These are phyloP conservation scores for Atractiella rhizophila DNA, from an alignment of 768 basidiomycete species.

Conservation along the genomic window DNA sequence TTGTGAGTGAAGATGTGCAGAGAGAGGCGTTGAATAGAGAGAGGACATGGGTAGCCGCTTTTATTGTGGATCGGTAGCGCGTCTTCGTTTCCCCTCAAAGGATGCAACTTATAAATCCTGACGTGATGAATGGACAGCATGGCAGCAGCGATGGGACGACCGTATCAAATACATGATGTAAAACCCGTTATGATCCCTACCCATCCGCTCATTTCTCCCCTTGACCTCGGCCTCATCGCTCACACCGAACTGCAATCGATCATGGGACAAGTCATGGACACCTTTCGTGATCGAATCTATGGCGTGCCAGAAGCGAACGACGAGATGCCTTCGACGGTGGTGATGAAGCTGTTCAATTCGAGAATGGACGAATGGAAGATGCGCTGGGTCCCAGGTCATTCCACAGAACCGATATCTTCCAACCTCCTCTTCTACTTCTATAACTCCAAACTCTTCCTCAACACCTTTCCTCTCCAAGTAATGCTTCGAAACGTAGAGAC, in stretches of 20 bases:
- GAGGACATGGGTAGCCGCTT: conserved; percentile 50
- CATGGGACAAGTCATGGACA: conserved; percentile 11
- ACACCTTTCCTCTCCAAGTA: conserved; percentile 10
- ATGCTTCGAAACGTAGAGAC: conserved; percentile 6
- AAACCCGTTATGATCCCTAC: conserved; percentile 7
- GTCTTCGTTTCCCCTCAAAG: not conserved
- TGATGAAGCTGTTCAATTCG: conserved; percentile 13
- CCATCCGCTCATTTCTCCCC: not conserved
- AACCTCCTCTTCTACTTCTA: conserved; percentile 10
- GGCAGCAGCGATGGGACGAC: conserved; percentile 9
- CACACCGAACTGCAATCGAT: conserved; percentile 9
- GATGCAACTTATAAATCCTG: not conserved
- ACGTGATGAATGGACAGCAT: not conserved
- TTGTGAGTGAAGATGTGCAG: conserved; percentile 38
- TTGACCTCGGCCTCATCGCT: conserved; percentile 6
- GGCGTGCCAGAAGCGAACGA: conserved; percentile 7
- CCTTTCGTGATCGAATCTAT: conserved; percentile 9
- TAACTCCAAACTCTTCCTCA: conserved; percentile 9
- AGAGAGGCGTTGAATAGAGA: conserved; percentile 77
- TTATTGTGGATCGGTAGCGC: conserved; percentile 12
- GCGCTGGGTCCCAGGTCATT: conserved; percentile 6
- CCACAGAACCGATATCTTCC: conserved; percentile 11
- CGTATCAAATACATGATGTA: conserved; percentile 10
- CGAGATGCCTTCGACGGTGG: conserved; percentile 9
- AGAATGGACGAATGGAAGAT: conserved; percentile 11